Evolutionary conservation across 2,329 filamentous ascomycete genomes (phyloP).

Genomic region (Scopulariopsis brevicaulis): DNA sequence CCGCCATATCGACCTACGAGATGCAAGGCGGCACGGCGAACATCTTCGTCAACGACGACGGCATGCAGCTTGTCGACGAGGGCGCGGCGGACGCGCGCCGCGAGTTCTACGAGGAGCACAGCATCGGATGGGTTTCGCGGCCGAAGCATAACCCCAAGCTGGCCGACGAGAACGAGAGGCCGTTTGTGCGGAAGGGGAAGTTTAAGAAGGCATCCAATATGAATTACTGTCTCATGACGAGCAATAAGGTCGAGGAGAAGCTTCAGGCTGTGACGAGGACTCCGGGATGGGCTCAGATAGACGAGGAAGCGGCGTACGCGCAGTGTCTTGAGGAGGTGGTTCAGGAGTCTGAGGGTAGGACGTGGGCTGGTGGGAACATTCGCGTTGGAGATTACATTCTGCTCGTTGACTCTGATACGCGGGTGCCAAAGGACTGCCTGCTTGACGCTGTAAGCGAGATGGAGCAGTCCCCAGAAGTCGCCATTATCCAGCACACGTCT

Average conservation of each 20-base stretch:
- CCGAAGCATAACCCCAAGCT: slow-evolving; percentile 39
- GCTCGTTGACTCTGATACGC: slow-evolving; percentile 57
- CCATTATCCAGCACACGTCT: slow-evolving; percentile 60
- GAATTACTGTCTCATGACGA: slow-evolving; percentile 53
- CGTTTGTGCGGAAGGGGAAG: slow-evolving; percentile 44
- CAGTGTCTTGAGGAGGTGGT: slow-evolving; percentile 35
- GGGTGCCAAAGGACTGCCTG: slow-evolving; percentile 56
- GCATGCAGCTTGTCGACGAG: slow-evolving; percentile 40
- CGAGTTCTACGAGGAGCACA: slow-evolving; percentile 45
- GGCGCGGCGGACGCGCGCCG: slow-evolving; percentile 26
- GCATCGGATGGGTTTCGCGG: slow-evolving; percentile 44
- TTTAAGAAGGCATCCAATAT: slow-evolving; percentile 60
- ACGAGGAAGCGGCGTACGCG: slow-evolving; percentile 38
- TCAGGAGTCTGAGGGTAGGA: slow-evolving; percentile 33
- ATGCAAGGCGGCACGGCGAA: slow-evolving; percentile 30
- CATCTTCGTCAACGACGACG: slow-evolving; percentile 54
- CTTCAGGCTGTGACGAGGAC: slow-evolving; percentile 32
- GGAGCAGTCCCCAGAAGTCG: slow-evolving; percentile 57
- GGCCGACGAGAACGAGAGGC: slow-evolving; percentile 27
- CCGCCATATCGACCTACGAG: slow-evolving; percentile 37
- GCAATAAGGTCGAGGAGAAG: slow-evolving; percentile 49
- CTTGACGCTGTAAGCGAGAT: slow-evolving; percentile 62
- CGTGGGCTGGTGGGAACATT: slow-evolving; percentile 50
- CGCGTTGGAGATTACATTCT: slow-evolving; percentile 54
- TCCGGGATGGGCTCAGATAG: slow-evolving; percentile 27